These are phyloP conservation scores for Botrytis deweyae DNA, from an alignment of 2,329 filamentous ascomycete genomes.

Conservation along the genomic window DNA sequence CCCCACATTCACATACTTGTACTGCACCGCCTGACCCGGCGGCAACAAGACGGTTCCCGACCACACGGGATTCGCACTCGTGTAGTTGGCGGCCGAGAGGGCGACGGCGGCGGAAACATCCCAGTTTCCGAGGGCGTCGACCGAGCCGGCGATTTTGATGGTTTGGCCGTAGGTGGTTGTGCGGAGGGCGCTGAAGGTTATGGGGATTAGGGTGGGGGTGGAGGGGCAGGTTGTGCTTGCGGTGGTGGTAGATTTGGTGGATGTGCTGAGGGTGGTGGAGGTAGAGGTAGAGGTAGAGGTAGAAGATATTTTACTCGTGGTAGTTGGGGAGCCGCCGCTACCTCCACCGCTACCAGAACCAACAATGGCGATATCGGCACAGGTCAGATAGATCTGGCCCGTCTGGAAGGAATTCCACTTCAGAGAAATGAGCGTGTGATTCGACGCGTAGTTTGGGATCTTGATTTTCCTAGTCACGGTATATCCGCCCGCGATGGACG, in stretches of 20 bases:
- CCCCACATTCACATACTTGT: constrained; percentile 66
- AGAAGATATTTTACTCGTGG: constrained; percentile 20
- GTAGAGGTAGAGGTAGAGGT: constrained; percentile 8
- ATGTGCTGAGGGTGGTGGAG: constrained; percentile 22
- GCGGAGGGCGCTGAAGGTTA: constrained; percentile 61
- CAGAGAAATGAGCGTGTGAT: constrained; percentile 53
- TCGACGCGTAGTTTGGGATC: constrained; percentile 38
- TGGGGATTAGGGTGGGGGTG: constrained; percentile 48
- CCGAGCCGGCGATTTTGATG: constrained; percentile 63
- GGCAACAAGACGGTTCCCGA: constrained; percentile 53
- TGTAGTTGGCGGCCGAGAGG: constrained; percentile 63
- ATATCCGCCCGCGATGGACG: neutral
- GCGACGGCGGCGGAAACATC: constrained; percentile 52
- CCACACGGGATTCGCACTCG: constrained; percentile 60
- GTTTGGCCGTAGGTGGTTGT: constrained; percentile 61
- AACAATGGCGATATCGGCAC: constrained; percentile 51
- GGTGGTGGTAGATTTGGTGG: constrained; percentile 33
- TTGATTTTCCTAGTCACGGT: constrained; percentile 6
- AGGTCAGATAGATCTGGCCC: constrained; percentile 52
- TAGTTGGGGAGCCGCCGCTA: constrained; percentile 19
- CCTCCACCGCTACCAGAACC: neutral
- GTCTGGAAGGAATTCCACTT: constrained; percentile 58
- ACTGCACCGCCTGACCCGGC: constrained; percentile 57
- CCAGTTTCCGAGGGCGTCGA: constrained; percentile 62
- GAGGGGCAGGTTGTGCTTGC: constrained; percentile 43